Base-by-base conservation (phyloP, 768 basidiomycete genomes). In the Fomitopsis serialis region DNA sequence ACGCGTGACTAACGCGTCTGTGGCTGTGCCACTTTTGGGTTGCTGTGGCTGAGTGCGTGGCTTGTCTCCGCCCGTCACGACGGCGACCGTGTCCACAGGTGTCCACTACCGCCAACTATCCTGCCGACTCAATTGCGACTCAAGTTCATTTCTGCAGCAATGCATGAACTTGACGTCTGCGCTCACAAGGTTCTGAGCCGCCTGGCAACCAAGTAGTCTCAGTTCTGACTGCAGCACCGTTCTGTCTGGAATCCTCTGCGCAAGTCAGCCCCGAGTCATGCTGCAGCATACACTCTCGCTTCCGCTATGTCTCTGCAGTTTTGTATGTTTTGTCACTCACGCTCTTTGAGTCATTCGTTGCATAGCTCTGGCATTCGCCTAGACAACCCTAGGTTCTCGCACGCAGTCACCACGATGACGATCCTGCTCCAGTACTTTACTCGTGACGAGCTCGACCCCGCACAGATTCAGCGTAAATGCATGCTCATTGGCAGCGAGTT, bases 1-100 rank as follows among this genome's bases (percentile, higher is more conserved):
- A 57, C 61, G 60, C 63, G 61, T 55, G 48, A 51, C 57, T 50
- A 57, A 55, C 59, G 58, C 61, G 59, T 29, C 57, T 59, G 58
- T 58, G 58, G 58, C 55, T 50, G 58, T 36, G 54, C 45, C 25
- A 19, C 24, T 17, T 47, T 15, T 47, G 25, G 45, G 13, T 40
- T 40, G 15, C 29, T 36, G 29, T 32, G 29, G 29, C 29, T 32
- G 42, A 42, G 21, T 45, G 22, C 21, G 22, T 7, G 15, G 40
- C 40, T 42, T 42, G 21, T 17, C 21, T 42, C 15, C 15, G 15
- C 40, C 40, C 7, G 40, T 15, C 40, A 42, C 40, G 40, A 42
- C 15, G 29, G 29, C 29, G 11, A 42, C 40, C 4, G 40, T n/a
- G 40, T 42, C 6, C 17, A 42, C 19, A 51, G 53, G 6, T n/a